A percentile compares a stretch with the other conserved stretches of the same genome.
Evolutionary conservation across 139 green algal species (phyloP).

Genomic region (Micractinium conductrix): DNA sequence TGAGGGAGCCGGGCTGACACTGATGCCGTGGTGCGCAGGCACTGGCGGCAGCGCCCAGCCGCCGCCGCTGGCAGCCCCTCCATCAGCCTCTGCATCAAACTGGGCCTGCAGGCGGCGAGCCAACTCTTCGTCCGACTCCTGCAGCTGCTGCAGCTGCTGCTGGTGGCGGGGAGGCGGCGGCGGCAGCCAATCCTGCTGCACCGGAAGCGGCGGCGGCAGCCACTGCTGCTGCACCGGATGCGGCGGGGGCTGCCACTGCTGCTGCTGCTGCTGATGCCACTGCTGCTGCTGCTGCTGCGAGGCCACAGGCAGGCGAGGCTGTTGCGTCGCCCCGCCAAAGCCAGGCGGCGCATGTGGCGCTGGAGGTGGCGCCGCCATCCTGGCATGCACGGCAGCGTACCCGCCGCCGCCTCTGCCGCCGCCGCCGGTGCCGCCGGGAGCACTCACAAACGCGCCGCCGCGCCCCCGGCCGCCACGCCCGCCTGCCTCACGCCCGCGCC

Average conservation of each 20-base stretch:
- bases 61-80: background rate
- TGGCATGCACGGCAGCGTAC: background rate
- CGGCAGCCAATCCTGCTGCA: background rate
- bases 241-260: background rate
- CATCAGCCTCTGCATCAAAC: background rate
- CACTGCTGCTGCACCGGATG: background rate
- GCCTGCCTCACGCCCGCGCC: background rate
- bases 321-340: background rate
- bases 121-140: background rate
- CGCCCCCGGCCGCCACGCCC: background rate
- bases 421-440: background rate
- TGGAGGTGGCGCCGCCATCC: background rate
- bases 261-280: background rate
- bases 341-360: background rate
- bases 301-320: background rate
- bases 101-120: background rate
- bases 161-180: background rate
- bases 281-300: background rate
- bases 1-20: background rate
- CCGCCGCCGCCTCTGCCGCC: background rate
- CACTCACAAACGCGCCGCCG: background rate
- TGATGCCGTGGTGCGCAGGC: background rate
- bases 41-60: background rate
- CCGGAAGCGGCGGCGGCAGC: background rate
- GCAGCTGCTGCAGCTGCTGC: background rate